A percentile compares a stretch with the other conserved stretches of the same genome.
Conservation (phyloP, 2,329 filamentous ascomycete genomes). For the Fusarium nelsonii region DNA sequence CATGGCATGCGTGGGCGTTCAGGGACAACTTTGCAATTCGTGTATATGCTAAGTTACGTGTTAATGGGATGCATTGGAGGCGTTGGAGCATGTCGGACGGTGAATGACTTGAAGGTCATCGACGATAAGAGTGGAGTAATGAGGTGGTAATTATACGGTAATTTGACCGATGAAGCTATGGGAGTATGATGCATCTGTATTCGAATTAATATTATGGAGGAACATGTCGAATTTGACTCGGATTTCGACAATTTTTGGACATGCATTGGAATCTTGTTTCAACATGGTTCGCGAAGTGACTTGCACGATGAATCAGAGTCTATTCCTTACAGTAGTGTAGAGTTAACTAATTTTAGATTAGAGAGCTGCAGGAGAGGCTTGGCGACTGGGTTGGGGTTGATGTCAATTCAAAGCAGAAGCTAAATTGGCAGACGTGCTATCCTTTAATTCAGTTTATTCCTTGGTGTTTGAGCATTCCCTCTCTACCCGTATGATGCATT, state of each 20-base stretch:
- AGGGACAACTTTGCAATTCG: slow-evolving; percentile 19
- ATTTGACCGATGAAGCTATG: slow-evolving; percentile 30
- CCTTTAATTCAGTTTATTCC: too few species aligned
- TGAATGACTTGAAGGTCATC: slow-evolving; percentile 7
- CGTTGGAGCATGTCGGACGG: slow-evolving; percentile 32
- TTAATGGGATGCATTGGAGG: slow-evolving; percentile 37
- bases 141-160: slow-evolving; percentile 33
- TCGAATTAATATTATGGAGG: background rate
- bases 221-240: background rate
- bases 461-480: too few species aligned
- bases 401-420: too few species aligned
- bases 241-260: background rate
- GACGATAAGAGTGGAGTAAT: slow-evolving; percentile 38
- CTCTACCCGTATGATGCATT: too few species aligned
- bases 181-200: slow-evolving; percentile 18
- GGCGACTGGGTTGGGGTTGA: too few species aligned
- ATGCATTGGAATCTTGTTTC: background rate
- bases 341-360: background rate
- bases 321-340: background rate
- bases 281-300: background rate
- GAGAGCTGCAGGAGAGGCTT: background rate
- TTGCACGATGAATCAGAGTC: background rate
- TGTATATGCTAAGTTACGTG: slow-evolving; percentile 10
- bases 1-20: slow-evolving; percentile 32
- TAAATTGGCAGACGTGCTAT: too few species aligned